A percentile compares a stretch with the other conserved stretches of the same genome.
These are phyloP conservation scores for Microcos paniculata DNA, from an alignment of 345 rosid genomes.

Conservation along the genomic window DNA sequence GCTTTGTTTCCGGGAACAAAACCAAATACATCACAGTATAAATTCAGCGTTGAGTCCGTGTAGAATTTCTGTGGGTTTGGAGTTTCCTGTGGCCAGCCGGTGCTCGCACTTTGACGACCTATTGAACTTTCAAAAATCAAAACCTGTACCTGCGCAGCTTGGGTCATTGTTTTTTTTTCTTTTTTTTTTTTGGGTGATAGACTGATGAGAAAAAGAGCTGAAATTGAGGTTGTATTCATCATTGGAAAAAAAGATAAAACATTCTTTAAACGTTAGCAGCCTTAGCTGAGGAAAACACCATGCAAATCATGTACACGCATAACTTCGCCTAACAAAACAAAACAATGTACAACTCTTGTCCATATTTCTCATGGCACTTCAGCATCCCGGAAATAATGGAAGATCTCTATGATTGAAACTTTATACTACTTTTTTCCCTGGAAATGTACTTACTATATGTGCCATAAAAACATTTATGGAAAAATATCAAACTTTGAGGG, in stretches of 20 bases:
- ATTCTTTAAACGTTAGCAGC: background rate
- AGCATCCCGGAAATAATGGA: background rate
- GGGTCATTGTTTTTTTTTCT: no score
- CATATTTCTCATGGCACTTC: background rate
- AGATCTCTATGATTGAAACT: background rate
- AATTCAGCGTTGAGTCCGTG: background rate
- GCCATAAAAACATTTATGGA: no score
- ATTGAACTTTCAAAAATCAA: background rate
- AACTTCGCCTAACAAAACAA: background rate
- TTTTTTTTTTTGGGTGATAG: no score
- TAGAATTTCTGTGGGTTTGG: background rate
- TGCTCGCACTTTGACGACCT: background rate
- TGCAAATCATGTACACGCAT: background rate
- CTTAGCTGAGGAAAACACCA: background rate
- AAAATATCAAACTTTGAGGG: no score
- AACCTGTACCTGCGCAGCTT: no score
- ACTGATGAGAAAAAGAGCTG: no score
- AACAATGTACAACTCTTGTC: background rate
- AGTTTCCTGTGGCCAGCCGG: background rate
- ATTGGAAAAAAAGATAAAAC: no score
- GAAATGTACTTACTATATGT: no score
- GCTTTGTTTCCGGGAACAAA: background rate
- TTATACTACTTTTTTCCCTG: no score
- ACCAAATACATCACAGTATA: background rate
- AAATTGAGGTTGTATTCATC: no score